A percentile compares a stretch with the other conserved stretches of the same genome.
phyloP scores from a whole-genome alignment of 1,139 yeast genomes.

The Debaryomyces coudertii region DNA sequence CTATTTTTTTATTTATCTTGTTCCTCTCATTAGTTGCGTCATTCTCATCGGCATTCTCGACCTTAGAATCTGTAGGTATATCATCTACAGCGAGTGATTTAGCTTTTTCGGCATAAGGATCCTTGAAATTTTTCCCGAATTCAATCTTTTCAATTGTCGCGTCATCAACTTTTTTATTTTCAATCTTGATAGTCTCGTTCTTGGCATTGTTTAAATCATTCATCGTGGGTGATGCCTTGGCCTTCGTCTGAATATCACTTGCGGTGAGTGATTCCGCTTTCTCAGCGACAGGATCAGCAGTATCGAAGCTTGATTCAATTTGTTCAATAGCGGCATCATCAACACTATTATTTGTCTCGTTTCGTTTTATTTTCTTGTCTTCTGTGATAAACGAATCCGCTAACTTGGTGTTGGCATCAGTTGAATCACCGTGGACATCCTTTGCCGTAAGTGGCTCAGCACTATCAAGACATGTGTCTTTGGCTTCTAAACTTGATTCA shows the following conservation, averaged over 20 bases:
- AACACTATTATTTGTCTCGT: background rate
- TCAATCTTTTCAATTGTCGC: background rate
- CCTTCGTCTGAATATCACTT: background rate
- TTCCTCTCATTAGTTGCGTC: background rate
- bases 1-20: background rate
- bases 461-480: background rate
- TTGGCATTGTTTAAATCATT: too few species aligned
- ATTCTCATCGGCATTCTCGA: background rate
- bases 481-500: background rate
- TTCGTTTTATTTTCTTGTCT: background rate
- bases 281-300: background rate
- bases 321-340: background rate
- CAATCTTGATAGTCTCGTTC: conserved; percentile 1
- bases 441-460: background rate
- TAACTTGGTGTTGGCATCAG: background rate
- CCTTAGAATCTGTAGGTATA: background rate
- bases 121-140: too few species aligned
- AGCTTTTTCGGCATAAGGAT: background rate
- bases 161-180: conserved; percentile 14
- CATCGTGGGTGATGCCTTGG: background rate
- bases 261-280: background rate
- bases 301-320: background rate
- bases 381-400: background rate
- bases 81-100: background rate
- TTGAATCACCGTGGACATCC: background rate